Conservation (phyloP, 805 yeast species). For the Phaffomyces antillensis region DNA sequence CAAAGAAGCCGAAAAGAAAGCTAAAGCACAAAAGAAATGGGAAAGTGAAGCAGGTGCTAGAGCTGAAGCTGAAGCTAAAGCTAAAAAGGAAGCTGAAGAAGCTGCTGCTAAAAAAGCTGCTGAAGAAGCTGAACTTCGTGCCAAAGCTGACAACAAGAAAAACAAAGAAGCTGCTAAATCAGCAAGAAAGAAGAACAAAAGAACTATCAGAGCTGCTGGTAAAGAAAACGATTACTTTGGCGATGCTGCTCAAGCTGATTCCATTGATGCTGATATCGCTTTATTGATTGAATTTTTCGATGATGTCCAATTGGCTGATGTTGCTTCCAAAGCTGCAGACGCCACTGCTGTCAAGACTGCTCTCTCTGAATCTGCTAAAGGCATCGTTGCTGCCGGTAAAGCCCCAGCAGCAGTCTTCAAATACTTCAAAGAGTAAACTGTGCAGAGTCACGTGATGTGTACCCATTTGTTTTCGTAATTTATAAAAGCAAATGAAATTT, state of each 20-base stretch:
- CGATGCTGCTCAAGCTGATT: constrained; percentile 58
- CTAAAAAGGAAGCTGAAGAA: constrained; percentile 83
- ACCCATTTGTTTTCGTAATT: not conserved
- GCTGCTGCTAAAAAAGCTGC: constrained; percentile 74
- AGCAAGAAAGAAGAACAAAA: constrained; percentile 94
- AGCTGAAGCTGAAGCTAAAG: constrained; percentile 91
- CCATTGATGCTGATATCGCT: constrained; percentile 74
- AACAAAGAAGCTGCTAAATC: constrained; percentile 88
- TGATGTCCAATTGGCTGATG: constrained; percentile 69
- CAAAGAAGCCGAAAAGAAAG: constrained; percentile 92
- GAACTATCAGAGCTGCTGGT: constrained; percentile 71
- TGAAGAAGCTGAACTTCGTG: constrained; percentile 56
- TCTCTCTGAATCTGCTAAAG: constrained; percentile 48
- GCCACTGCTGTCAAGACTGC: constrained; percentile 52
- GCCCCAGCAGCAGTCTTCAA: constrained; percentile 46
- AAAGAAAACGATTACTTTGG: constrained; percentile 85
- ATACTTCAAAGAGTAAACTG: constrained; percentile 29
- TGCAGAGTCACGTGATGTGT: not conserved
- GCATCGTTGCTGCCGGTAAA: constrained; percentile 46
- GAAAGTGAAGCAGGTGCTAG: constrained; percentile 97
- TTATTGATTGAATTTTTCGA: constrained; percentile 71
- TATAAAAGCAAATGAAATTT: not conserved
- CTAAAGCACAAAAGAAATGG: constrained; percentile 93
- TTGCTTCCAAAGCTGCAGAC: constrained; percentile 60
- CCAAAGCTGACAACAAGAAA: constrained; percentile 80